Conservation (phyloP, 2,329 filamentous ascomycete species). For the Graphilbum fragrans region DNA sequence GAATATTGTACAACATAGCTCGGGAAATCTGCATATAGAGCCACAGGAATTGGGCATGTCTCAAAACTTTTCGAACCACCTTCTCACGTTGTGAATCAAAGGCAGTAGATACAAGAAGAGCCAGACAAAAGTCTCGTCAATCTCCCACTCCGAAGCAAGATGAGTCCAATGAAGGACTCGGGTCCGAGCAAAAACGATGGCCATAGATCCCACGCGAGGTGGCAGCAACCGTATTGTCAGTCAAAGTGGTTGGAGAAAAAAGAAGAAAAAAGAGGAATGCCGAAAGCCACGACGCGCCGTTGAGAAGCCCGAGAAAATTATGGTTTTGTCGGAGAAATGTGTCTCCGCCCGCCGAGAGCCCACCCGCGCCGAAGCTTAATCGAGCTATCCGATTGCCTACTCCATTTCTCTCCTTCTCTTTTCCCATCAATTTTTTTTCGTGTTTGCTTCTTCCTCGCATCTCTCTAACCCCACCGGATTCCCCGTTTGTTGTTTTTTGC, state of each 20-base stretch:
- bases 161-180: slow-evolving; percentile 41
- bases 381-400: no score
- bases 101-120: slow-evolving; percentile 78
- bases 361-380: no score
- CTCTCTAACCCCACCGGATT: slow-evolving; percentile 2
- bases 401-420: neutral
- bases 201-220: slow-evolving; percentile 14
- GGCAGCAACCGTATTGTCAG: slow-evolving; percentile 21
- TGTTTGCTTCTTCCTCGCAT: slow-evolving; percentile 4
- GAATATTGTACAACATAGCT: neutral
- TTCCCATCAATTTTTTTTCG: neutral
- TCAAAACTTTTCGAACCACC: slow-evolving; percentile 71
- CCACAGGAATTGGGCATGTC: slow-evolving; percentile 35
- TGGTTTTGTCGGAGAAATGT: no score
- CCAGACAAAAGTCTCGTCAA: slow-evolving; percentile 19
- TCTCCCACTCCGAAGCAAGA: slow-evolving; percentile 50
- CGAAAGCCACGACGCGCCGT: no score
- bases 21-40: neutral
- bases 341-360: no score
- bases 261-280: slow-evolving; percentile 14
- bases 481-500: slow-evolving; percentile 4
- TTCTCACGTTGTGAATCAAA: slow-evolving; percentile 62
- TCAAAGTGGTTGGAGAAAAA: slow-evolving; percentile 20
- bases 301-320: no score
- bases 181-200: slow-evolving; percentile 5